Evolutionary conservation across 1,284 basidiomycete genomes (phyloP).

Genomic region (Vanrija humicola): DNA sequence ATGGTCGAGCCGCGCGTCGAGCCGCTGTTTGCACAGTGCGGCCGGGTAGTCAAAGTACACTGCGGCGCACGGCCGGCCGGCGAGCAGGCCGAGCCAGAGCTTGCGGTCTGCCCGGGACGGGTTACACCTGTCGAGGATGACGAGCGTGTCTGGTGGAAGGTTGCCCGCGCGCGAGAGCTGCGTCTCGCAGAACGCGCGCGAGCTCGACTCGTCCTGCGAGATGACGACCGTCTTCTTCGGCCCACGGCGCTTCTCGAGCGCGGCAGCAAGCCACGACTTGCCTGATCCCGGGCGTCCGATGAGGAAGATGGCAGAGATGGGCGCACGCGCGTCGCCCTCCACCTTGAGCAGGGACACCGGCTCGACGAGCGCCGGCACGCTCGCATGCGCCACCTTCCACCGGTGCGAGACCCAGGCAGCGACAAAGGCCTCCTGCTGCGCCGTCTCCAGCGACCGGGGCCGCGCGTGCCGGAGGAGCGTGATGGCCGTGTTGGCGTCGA

Average conservation of each 20-base stretch:
- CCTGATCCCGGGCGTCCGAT: slow-evolving; percentile 61
- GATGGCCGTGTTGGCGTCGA: slow-evolving; percentile 56
- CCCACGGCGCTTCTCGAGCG: slow-evolving; percentile 53
- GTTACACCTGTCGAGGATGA: slow-evolving; percentile 60
- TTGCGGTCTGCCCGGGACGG: slow-evolving; percentile 53
- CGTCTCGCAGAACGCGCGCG: slow-evolving; percentile 53
- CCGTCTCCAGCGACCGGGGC: slow-evolving; percentile 58
- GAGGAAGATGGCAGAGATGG: slow-evolving; percentile 48
- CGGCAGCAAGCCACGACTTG: slow-evolving; percentile 57
- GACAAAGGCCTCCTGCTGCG: slow-evolving; percentile 58
- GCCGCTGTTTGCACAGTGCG: slow-evolving; percentile 55
- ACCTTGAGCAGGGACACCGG: slow-evolving; percentile 36
- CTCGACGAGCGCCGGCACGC: background rate
- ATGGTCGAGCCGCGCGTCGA: slow-evolving; percentile 58
- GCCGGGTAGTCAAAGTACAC: slow-evolving; percentile 59
- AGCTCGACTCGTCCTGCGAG: slow-evolving; percentile 59
- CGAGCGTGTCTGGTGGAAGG: slow-evolving; percentile 33
- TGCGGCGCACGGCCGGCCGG: slow-evolving; percentile 51
- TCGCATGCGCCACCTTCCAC: slow-evolving; percentile 50
- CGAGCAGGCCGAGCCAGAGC: slow-evolving; percentile 55
- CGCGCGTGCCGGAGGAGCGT: slow-evolving; percentile 53
- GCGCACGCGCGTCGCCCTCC: slow-evolving; percentile 48
- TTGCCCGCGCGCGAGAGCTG: background rate
- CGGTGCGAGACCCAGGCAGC: slow-evolving; percentile 58
- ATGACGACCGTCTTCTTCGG: slow-evolving; percentile 51